phyloP scores from a whole-genome alignment of 1,139 yeast species.

The Debaryomyces fabryi region DNA sequence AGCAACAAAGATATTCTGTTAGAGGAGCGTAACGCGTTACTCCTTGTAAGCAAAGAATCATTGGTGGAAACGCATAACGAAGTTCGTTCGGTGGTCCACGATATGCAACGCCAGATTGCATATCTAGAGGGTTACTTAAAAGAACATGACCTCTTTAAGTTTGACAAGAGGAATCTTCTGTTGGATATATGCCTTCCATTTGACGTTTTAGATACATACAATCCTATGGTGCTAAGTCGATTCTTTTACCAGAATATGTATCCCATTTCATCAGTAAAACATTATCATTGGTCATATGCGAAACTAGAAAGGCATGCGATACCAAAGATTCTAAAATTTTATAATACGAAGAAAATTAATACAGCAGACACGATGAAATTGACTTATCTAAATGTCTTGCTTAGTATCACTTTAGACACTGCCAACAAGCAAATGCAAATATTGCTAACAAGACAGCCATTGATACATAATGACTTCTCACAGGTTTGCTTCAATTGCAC shows the following conservation, averaged over 20 bases:
- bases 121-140: constrained; percentile 10
- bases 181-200: constrained; percentile 8
- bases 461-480: constrained; percentile 21
- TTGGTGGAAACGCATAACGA: constrained; percentile 19
- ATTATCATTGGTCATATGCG: constrained; percentile 52
- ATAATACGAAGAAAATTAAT: neutral
- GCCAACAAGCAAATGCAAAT: constrained; percentile 10
- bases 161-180: constrained; percentile 9
- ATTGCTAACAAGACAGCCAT: constrained; percentile 28
- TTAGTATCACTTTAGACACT: constrained; percentile 17
- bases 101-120: neutral
- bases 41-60: constrained; percentile 16
- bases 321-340: constrained; percentile 24
- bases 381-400: constrained; percentile 26
- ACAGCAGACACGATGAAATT: constrained; percentile 12
- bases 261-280: constrained; percentile 41
- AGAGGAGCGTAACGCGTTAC: constrained; percentile 8
- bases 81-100: constrained; percentile 18
- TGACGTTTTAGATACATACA: constrained; percentile 14
- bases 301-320: constrained; percentile 38
- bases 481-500: constrained; percentile 6
- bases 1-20: constrained; percentile 13
- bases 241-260: constrained; percentile 35
- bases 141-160: neutral
- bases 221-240: constrained; percentile 30